Evolutionary conservation across 306 rosid species (phyloP).

Genomic region (Quercus mongolica): DNA sequence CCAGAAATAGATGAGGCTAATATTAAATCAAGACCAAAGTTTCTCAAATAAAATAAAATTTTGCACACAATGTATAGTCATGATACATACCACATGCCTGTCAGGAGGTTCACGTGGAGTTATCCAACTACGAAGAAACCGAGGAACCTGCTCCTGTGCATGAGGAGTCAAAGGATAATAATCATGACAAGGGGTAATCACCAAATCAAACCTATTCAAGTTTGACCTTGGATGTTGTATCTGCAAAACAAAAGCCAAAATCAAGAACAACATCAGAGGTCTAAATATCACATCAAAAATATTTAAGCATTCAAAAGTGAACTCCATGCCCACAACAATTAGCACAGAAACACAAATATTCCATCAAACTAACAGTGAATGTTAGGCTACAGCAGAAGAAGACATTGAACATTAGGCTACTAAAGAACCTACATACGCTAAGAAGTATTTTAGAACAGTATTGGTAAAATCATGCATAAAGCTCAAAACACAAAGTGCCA

Average conservation of each 20-base stretch:
- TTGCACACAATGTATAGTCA: background rate
- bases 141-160: constrained; percentile 77
- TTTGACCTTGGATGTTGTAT: constrained; percentile 79
- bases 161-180: constrained; percentile 80
- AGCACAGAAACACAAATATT: background rate
- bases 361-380: background rate
- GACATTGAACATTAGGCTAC: background rate
- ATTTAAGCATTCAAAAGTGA: background rate
- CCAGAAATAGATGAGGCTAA: constrained; percentile 6
- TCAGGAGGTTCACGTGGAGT: constrained; percentile 88
- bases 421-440: background rate
- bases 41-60: constrained; percentile 9
- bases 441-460: background rate
- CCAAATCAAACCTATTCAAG: constrained; percentile 84
- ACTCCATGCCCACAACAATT: background rate
- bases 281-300: background rate
- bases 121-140: constrained; percentile 73
- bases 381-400: background rate
- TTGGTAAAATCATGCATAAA: no score
- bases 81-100: constrained; percentile 72
- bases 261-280: background rate
- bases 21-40: constrained; percentile 15
- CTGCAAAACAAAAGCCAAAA: constrained; percentile 19
- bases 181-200: constrained; percentile 86
- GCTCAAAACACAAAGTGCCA: no score